Percentiles rank a stretch among this genome's conserved stretches.
Conservation (phyloP, 345 rosid species). For the Salix udensis region DNA sequence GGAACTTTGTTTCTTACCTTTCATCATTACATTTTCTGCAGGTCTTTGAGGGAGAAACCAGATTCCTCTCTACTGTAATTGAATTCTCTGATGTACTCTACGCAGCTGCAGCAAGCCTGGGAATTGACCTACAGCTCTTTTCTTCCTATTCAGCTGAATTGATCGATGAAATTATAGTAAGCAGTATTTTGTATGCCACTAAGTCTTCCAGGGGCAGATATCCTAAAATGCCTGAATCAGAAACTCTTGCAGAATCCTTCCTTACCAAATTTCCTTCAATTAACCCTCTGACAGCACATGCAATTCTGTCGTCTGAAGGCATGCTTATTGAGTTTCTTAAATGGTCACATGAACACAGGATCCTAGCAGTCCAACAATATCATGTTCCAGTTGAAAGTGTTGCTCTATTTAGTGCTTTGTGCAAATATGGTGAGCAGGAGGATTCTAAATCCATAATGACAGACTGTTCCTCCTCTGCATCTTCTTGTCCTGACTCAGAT, state of each 20-base stretch:
- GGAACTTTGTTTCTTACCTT: neutral
- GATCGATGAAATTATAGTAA: conserved; percentile 71
- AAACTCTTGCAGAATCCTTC: conserved; percentile 82
- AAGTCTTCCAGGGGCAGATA: conserved; percentile 39
- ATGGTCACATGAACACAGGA: conserved; percentile 53
- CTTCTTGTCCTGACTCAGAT: conserved; percentile 69
- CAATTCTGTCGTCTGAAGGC: conserved; percentile 59
- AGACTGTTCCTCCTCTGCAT: conserved; percentile 81
- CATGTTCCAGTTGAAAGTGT: conserved; percentile 69
- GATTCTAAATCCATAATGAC: conserved; percentile 91
- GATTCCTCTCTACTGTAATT: conserved; percentile 54
- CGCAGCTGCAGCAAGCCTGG: conserved; percentile 91
- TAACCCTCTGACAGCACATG: conserved; percentile 83
- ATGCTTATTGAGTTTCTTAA: conserved; percentile 61
- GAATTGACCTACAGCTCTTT: conserved; percentile 78
- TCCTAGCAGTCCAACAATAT: conserved; percentile 45
- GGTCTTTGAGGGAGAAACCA: conserved; percentile 64
- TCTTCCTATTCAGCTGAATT: conserved; percentile 66
- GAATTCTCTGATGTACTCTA: conserved; percentile 80
- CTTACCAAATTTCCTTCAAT: conserved; percentile 88
- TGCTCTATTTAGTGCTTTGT: conserved; percentile 56
- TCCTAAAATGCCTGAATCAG: conserved; percentile 76
- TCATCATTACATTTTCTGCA: conserved; percentile 17
- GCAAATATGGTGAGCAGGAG: conserved; percentile 78
- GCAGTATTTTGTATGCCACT: conserved; percentile 50